Percentiles rank a stretch among this genome's conserved stretches.
Conservation (phyloP, 768 basidiomycete species). For the Boletus pseudopeckii region DNA sequence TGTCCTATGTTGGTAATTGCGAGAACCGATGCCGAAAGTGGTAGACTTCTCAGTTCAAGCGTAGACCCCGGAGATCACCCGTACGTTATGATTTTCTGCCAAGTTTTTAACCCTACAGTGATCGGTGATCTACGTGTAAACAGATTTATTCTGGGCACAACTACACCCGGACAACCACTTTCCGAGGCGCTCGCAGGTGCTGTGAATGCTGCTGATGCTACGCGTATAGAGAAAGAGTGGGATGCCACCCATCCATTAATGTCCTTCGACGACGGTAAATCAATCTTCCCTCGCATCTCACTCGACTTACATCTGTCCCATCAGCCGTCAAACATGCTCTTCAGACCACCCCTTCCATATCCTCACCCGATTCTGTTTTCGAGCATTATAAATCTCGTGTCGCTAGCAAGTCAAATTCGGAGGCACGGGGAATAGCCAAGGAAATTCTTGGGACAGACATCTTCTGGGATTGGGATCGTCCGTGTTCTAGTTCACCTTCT, state of each 20-base stretch:
- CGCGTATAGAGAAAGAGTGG: slow-evolving; percentile 76
- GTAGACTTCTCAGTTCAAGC: slow-evolving; percentile 77
- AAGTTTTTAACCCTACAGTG: slow-evolving; percentile 1
- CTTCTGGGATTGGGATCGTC: slow-evolving; percentile 90
- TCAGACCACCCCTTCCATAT: slow-evolving; percentile 16
- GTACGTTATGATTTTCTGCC: slow-evolving; percentile 32
- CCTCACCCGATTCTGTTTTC: slow-evolving; percentile 41
- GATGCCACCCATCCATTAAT: slow-evolving; percentile 60
- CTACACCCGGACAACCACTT: slow-evolving; percentile 45
- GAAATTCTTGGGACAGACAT: slow-evolving; percentile 62
- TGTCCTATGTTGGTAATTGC: slow-evolving; percentile 88
- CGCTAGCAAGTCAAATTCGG: slow-evolving; percentile 64
- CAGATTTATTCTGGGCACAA: slow-evolving; percentile 68
- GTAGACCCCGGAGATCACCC: slow-evolving; percentile 78
- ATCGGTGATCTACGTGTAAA: slow-evolving; percentile 11
- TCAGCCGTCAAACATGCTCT: slow-evolving; percentile 26
- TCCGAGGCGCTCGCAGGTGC: slow-evolving; percentile 70
- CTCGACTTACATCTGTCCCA: neutral
- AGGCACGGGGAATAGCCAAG: slow-evolving; percentile 68
- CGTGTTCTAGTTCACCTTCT: slow-evolving; percentile 26
- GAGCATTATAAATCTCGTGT: slow-evolving; percentile 57
- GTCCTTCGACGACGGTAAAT: slow-evolving; percentile 81
- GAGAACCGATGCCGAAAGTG: slow-evolving; percentile 88
- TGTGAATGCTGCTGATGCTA: slow-evolving; percentile 63
- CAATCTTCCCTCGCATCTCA: slow-evolving; percentile 43